These are phyloP conservation scores for Trapa bicornis DNA, from an alignment of 345 rosid species.

Conservation along the genomic window DNA sequence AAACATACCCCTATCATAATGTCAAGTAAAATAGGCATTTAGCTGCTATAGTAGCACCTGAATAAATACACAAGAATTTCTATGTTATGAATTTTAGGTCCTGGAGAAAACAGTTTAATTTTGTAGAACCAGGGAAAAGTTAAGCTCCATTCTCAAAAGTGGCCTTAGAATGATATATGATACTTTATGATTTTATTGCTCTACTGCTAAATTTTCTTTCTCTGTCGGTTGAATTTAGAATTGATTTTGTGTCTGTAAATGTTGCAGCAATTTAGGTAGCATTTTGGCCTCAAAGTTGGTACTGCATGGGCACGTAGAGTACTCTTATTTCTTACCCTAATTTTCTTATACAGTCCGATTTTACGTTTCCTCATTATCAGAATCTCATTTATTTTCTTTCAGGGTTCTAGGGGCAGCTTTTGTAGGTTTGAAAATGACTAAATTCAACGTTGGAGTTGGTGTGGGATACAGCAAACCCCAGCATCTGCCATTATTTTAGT, in stretches of 20 bases:
- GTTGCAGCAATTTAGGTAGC: slow-evolving; percentile 17
- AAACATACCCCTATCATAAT: neutral
- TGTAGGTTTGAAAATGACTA: slow-evolving; percentile 17
- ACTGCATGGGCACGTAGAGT: slow-evolving; percentile 12
- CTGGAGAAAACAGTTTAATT: too few relatives aligned
- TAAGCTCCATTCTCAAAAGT: too few relatives aligned
- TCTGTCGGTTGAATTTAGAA: slow-evolving; percentile 3
- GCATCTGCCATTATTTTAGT: slow-evolving; percentile 3
- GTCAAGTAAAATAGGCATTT: neutral
- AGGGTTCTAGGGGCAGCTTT: slow-evolving; percentile 18
- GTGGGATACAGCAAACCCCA: slow-evolving; percentile 5
- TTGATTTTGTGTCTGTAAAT: slow-evolving; percentile 9
- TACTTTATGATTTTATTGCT: neutral
- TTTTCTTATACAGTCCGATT: neutral
- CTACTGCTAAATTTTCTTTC: slow-evolving; percentile 4
- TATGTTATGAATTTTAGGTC: too few relatives aligned
- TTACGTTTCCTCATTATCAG: slow-evolving; percentile 1
- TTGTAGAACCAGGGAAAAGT: too few relatives aligned
- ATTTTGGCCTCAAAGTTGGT: slow-evolving; percentile 12
- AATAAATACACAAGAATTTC: neutral
- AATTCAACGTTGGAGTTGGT: slow-evolving; percentile 16
- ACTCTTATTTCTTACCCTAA: neutral
- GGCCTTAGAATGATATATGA: too few relatives aligned
- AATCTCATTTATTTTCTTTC: slow-evolving; percentile 8
- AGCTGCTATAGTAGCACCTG: neutral